phyloP scores from a whole-genome alignment of 108 stramenopile species.

The Nannochloropsis gaditana region DNA sequence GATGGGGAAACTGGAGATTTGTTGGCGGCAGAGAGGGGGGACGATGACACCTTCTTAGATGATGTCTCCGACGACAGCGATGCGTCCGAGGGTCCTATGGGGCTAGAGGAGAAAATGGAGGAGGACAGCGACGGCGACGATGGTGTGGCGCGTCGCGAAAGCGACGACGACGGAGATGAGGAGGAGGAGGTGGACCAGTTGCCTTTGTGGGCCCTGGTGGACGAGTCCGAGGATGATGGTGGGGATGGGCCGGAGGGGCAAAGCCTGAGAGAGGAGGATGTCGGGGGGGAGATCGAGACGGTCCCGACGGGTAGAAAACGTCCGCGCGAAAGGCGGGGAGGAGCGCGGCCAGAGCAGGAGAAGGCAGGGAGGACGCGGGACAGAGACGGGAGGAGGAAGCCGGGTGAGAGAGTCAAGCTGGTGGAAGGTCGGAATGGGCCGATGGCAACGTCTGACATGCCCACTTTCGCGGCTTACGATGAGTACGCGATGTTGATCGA shows the following conservation, averaged over 20 bases:
- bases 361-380: not conserved
- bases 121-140: constrained; percentile 55
- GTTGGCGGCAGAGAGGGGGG: constrained; percentile 17
- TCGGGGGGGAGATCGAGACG: not conserved
- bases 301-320: not conserved
- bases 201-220: not conserved
- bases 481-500: not conserved
- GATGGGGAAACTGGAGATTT: constrained; percentile 23
- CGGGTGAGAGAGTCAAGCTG: not conserved
- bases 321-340: not conserved
- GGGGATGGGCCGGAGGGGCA: constrained; percentile 29
- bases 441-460: not conserved
- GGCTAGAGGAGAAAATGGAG: constrained; percentile 39
- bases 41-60: constrained; percentile 33
- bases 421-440: no score
- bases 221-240: constrained; percentile 30
- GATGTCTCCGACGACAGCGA: constrained; percentile 42
- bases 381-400: not conserved
- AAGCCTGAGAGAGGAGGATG: constrained; percentile 2
- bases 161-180: constrained; percentile 22
- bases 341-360: not conserved
- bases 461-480: not conserved
- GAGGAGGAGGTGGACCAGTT: constrained; percentile 23
- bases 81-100: constrained; percentile 21
- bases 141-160: constrained; percentile 42